phyloP scores from a whole-genome alignment of 305 asterid species.

The Plantago lanceolata region DNA sequence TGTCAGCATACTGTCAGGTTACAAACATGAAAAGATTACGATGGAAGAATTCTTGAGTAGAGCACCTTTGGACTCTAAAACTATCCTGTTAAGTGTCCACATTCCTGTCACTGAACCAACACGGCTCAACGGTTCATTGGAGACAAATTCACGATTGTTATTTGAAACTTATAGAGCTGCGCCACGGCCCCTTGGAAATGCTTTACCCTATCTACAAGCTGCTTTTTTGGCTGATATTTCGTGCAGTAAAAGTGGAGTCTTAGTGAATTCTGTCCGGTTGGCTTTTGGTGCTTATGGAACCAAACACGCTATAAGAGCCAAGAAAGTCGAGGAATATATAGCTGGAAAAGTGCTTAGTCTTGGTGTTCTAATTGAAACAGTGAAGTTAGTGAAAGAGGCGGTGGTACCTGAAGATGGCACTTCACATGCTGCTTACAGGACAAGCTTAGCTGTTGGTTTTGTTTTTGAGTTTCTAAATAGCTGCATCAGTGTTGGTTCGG shows the following conservation, averaged over 20 bases:
- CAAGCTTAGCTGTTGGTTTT: constrained; percentile 52
- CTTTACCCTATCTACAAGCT: constrained; percentile 61
- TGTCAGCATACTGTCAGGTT: constrained; percentile 35
- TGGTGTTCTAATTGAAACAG: constrained; percentile 38
- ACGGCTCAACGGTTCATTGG: constrained; percentile 12
- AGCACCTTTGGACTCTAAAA: constrained; percentile 42
- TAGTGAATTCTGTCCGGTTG: constrained; percentile 27
- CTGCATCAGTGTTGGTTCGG: constrained; percentile 18
- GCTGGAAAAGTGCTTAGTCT: constrained; percentile 35
- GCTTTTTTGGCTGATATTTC: constrained; percentile 55
- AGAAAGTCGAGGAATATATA: constrained; percentile 43
- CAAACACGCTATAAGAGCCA: constrained; percentile 37
- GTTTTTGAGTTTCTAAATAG: constrained; percentile 49
- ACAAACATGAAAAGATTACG: constrained; percentile 31
- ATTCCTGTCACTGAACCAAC: constrained; percentile 39
- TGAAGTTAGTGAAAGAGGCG: constrained; percentile 42
- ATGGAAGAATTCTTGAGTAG: constrained; percentile 51
- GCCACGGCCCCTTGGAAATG: constrained; percentile 65
- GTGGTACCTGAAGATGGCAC: constrained; percentile 50
- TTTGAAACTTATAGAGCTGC: constrained; percentile 58
- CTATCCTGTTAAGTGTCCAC: constrained; percentile 45
- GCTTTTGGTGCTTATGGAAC: constrained; percentile 52
- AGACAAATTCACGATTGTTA: constrained; percentile 29
- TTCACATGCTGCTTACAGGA: constrained; percentile 46
- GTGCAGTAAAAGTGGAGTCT: constrained; percentile 28